phyloP scores from a whole-genome alignment of 805 yeast species.

The Candida alai region DNA sequence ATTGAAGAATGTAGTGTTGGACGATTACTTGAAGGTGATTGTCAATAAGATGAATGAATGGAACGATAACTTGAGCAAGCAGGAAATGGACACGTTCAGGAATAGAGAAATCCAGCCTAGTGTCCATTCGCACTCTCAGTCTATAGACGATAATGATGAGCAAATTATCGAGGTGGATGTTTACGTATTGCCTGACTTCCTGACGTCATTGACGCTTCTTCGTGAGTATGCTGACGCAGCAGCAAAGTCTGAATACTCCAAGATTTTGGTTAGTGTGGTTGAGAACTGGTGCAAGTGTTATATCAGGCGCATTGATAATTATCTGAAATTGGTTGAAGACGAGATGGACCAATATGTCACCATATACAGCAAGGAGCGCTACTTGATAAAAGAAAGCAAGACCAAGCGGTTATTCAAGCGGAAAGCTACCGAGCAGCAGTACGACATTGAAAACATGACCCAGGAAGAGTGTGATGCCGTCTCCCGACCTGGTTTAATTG shows the following conservation, averaged over 20 bases:
- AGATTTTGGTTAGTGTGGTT: conserved; percentile 74
- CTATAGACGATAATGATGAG: conserved; percentile 33
- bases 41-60: conserved; percentile 78
- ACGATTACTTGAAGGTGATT: conserved; percentile 73
- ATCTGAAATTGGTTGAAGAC: conserved; percentile 52
- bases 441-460: conserved; percentile 38
- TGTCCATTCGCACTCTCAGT: conserved; percentile 52
- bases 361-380: conserved; percentile 37
- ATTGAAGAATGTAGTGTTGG: conserved; percentile 66
- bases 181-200: conserved; percentile 70
- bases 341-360: conserved; percentile 40
- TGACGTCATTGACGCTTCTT: conserved; percentile 74
- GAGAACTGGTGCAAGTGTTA: conserved; percentile 64
- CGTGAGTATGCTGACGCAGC: conserved; percentile 90
- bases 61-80: conserved; percentile 65
- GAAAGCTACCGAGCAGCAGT: conserved; percentile 11
- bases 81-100: conserved; percentile 63
- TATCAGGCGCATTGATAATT: conserved; percentile 56
- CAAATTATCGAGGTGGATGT: conserved; percentile 42
- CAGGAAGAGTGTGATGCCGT: conserved; percentile 33
- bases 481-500: conserved; percentile 66
- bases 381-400: conserved; percentile 41
- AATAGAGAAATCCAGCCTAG: conserved; percentile 73
- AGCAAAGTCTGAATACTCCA: conserved; percentile 77
- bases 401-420: conserved; percentile 33